Evolutionary conservation across 805 yeast genomes (phyloP).

Genomic region (Suhomyces prunicola): DNA sequence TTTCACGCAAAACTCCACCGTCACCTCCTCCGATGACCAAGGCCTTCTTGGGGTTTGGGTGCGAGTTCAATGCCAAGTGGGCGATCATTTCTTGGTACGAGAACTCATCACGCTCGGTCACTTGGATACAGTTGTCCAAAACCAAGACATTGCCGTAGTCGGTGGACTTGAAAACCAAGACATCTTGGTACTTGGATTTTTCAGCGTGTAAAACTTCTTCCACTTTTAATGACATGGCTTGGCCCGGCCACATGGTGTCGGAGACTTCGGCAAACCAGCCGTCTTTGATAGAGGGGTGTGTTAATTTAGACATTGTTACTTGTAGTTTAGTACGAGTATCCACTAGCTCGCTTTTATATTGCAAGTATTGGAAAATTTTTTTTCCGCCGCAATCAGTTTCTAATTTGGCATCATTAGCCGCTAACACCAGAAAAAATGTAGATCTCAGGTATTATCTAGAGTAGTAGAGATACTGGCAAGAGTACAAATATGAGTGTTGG

Average conservation of each 20-base stretch:
- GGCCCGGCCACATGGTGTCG: slow-evolving; percentile 98
- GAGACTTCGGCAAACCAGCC: slow-evolving; percentile 98
- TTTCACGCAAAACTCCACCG: slow-evolving; percentile 96
- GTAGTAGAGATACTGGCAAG: too few species aligned
- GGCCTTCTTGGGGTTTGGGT: slow-evolving; percentile 91
- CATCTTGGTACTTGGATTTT: slow-evolving; percentile 88
- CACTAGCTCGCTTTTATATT: background rate
- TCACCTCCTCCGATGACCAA: slow-evolving; percentile 98
- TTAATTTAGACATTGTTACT: slow-evolving; percentile 21
- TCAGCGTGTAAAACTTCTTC: slow-evolving; percentile 83
- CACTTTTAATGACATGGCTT: slow-evolving; percentile 89
- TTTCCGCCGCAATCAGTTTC: background rate
- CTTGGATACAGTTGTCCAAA: slow-evolving; percentile 92
- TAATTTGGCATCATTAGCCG: background rate
- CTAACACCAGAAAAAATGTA: background rate
- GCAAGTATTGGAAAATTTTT: background rate
- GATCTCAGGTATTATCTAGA: background rate
- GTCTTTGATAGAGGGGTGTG: slow-evolving; percentile 63
- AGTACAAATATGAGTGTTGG: too few species aligned
- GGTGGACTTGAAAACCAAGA: slow-evolving; percentile 86
- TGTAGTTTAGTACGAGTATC: background rate
- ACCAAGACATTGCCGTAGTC: slow-evolving; percentile 95
- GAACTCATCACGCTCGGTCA: slow-evolving; percentile 95
- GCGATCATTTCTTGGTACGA: slow-evolving; percentile 98
- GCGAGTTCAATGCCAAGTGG: slow-evolving; percentile 88